Evolutionary conservation across 768 basidiomycete species (phyloP).

Genomic region (Suillus luteus): DNA sequence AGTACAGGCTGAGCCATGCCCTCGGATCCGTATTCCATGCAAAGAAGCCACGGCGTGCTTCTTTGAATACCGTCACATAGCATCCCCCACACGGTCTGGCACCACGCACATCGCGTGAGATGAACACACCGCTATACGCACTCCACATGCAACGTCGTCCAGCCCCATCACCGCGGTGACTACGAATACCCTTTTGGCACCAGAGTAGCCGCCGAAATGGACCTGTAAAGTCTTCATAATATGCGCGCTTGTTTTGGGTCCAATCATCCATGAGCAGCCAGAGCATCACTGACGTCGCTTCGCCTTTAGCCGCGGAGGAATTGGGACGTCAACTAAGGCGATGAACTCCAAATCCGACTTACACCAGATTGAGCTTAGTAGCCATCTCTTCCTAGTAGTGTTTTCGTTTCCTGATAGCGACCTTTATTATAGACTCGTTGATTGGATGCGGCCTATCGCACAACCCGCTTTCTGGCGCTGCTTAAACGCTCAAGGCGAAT

Average conservation of each 20-base stretch:
- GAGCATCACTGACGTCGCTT: neutral
- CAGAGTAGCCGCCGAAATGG: neutral
- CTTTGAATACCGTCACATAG: neutral
- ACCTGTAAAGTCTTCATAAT: neutral
- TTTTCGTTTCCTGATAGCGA: neutral
- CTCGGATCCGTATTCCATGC: conserved; percentile 1
- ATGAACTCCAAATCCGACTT: neutral
- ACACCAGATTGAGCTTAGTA: neutral
- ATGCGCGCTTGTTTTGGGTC: neutral
- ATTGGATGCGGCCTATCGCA: neutral
- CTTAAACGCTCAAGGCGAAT: neutral
- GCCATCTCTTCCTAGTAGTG: neutral
- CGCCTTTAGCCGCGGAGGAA: neutral
- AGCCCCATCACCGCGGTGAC: neutral
- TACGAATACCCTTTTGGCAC: neutral
- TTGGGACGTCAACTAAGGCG: neutral
- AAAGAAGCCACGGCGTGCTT: neutral
- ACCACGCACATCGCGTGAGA: too few relatives aligned
- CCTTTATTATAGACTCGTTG: neutral
- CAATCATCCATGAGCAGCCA: neutral
- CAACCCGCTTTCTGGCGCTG: neutral
- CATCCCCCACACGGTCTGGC: neutral
- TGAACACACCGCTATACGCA: neutral
- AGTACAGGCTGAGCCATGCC: neutral
- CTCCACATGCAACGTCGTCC: neutral